Base-by-base conservation (phyloP, 164 flowering plant genomes). In the Chimonanthus praecox region DNA sequence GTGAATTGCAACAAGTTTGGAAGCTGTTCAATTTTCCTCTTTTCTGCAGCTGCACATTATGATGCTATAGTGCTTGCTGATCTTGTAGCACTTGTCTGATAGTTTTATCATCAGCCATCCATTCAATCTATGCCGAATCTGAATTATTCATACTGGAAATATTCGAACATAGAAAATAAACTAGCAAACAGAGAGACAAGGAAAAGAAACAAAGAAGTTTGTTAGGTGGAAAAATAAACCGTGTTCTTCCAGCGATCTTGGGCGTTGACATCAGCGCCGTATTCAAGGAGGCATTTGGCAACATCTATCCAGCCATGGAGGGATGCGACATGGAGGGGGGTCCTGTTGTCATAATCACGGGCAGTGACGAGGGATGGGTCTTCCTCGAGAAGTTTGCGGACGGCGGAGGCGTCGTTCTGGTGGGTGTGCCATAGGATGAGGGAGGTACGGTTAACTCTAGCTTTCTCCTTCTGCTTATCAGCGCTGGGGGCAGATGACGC, bases 171-270 rank as follows among this genome's bases (percentile, higher is more conserved):
- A 33, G 33, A 33, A 33, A 33, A 33, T 33, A 33, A 1, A 33
- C 33, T 33, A 49, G 9, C 51, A 62, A 51, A 64, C 7, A 69
- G 4, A 10, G 18, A 67, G 6, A 71, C 3, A 4, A 20, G 71
- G 43, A 50, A 66, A 72, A 49, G 20, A 3, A 46, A 9, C 21
- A 71, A 58, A 5, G 20, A 64, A 50, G 33, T 33, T 33, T 33
- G 33, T 33, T 33, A 33, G 33, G 33, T 33, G 33, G 33, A 33
- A 33, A 33, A 33, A 33, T 33, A 33, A 72, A 96, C 99, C 61
- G 99, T 92, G 77, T 96, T 96, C 74, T 87, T 93, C 99, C 99
- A 95, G 51, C 99, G 98, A 87, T 95, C 99, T 74, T 86, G 97
- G 21, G 97, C 94, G 84, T 95, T 95, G 84, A 96, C 95, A 72